phyloP scores from a whole-genome alignment of 441 rosid genomes.

The Euphorbia celastroides region DNA sequence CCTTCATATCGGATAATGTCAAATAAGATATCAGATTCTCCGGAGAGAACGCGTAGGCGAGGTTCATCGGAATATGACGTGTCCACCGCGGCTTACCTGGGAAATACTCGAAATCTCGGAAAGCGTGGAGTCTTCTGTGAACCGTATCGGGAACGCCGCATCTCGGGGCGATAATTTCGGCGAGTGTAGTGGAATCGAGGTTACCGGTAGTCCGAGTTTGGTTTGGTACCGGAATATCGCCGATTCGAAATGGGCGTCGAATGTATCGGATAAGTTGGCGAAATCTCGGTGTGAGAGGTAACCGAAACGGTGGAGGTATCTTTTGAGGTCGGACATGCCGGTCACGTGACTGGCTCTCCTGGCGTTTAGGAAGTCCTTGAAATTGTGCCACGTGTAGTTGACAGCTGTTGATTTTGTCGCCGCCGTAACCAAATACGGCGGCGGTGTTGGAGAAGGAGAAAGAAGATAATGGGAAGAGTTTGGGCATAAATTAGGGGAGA shows the following conservation, averaged over 20 bases:
- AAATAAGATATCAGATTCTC: conserved; percentile 38
- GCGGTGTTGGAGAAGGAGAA: conserved; percentile 21
- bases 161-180: conserved; percentile 42
- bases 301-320: conserved; percentile 50
- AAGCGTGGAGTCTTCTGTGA: conserved; percentile 21
- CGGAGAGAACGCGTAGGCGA: conserved; percentile 66
- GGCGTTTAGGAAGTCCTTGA: conserved; percentile 29
- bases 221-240: conserved; percentile 43
- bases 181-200: conserved; percentile 47
- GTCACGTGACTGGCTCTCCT: conserved; percentile 24
- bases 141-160: conserved; percentile 47
- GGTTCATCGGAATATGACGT: conserved; percentile 38
- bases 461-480: conserved; percentile 21
- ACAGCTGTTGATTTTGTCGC: background rate
- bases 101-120: conserved; percentile 45
- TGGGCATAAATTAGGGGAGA: conserved; percentile 5
- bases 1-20: conserved; percentile 26
- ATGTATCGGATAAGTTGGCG: conserved; percentile 19
- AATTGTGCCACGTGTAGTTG: conserved; percentile 20
- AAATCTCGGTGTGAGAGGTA: conserved; percentile 27
- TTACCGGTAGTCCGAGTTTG: conserved; percentile 40
- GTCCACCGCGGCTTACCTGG: conserved; percentile 66
- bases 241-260: conserved; percentile 28
- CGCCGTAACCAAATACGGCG: background rate
- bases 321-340: conserved; percentile 41